Conservation (phyloP, 2,329 filamentous ascomycete species). For the Cordyceps pruinosa region DNA sequence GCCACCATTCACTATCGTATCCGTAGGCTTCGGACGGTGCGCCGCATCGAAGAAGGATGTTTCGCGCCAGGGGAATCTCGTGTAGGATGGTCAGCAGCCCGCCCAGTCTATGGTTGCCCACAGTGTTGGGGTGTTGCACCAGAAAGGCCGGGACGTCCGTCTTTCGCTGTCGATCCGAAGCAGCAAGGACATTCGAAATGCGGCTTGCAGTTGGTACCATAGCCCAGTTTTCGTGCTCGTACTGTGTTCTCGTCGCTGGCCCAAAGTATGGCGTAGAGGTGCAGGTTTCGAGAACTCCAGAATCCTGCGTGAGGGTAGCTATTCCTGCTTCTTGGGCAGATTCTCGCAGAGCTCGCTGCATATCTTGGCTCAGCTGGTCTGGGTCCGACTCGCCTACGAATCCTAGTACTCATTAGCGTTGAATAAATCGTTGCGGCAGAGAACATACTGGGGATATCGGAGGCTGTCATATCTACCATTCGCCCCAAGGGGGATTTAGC, state of each 20-base stretch:
- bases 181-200: conserved; percentile 19
- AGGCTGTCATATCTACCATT: conserved; percentile 41
- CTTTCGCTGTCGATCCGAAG: conserved; percentile 38
- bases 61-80: conserved; percentile 51
- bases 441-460: conserved; percentile 32
- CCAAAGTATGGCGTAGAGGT: conserved; percentile 43
- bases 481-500: conserved; percentile 50
- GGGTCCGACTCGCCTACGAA: conserved; percentile 31
- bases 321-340: conserved; percentile 48
- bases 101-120: conserved; percentile 38
- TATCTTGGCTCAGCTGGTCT: conserved; percentile 38
- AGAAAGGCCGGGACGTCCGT: conserved; percentile 45
- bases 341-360: conserved; percentile 49
- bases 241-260: conserved; percentile 49
- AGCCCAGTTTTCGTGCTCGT: conserved; percentile 51
- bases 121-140: conserved; percentile 26
- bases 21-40: conserved; percentile 42
- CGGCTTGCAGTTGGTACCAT: conserved; percentile 40
- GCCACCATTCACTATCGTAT: conserved; percentile 55
- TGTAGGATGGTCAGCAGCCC: conserved; percentile 53
- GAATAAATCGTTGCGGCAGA: neutral
- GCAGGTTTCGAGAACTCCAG: neutral
- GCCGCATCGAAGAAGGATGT: conserved; percentile 43
- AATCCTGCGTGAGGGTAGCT: conserved; percentile 37
- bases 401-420: neutral